Conservation (phyloP, 1,284 basidiomycete species). For the Marasmius tenuissimus region DNA sequence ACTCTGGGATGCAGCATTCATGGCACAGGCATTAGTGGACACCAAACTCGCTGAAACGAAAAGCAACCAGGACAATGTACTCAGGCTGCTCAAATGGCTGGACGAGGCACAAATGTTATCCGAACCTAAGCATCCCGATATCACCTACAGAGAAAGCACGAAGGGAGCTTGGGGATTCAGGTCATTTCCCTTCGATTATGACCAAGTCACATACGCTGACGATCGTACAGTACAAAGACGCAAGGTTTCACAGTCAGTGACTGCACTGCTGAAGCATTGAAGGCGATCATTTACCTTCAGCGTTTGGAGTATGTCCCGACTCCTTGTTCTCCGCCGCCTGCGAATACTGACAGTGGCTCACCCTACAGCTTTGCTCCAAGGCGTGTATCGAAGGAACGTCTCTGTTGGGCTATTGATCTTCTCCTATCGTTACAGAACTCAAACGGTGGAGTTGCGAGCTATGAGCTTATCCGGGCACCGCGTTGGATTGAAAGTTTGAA, state of each 20-base stretch:
- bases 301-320: conserved; percentile 62
- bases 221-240: conserved; percentile 87
- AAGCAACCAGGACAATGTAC: conserved; percentile 68
- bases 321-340: background rate
- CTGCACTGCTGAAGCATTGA: conserved; percentile 94
- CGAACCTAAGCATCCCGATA: conserved; percentile 75
- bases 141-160: conserved; percentile 81
- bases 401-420: conserved; percentile 88
- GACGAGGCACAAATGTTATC: conserved; percentile 87
- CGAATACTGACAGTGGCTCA: conserved; percentile 2
- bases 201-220: too few relatives aligned
- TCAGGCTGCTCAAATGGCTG: conserved; percentile 82
- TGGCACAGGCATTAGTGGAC: conserved; percentile 90
- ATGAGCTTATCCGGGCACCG: conserved; percentile 88
- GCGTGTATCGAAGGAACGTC: conserved; percentile 70
- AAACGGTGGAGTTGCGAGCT: conserved; percentile 91
- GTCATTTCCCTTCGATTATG: too few relatives aligned
- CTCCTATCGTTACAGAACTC: conserved; percentile 89
- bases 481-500: conserved; percentile 82
- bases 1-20: conserved; percentile 92
- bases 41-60: conserved; percentile 79
- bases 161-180: conserved; percentile 92
- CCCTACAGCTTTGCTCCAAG: conserved; percentile 66
- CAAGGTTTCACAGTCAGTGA: conserved; percentile 96
- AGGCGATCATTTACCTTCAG: conserved; percentile 91